Conservation (phyloP, 176 grass and related monocot genomes). For the Hyparrhenia diplandra region DNA sequence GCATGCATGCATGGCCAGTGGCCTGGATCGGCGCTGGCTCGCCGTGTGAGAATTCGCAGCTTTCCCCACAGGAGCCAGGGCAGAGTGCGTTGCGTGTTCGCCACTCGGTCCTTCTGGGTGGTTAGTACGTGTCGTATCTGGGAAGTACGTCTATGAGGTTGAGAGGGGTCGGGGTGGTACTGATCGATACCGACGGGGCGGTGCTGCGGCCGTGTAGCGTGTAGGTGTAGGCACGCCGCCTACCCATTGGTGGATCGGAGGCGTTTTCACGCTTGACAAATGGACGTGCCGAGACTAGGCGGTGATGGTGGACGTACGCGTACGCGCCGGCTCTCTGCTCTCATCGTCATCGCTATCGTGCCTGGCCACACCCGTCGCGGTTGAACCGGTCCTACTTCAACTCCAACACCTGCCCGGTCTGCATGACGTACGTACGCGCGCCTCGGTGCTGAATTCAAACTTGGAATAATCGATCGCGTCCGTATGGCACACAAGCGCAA, state of each 20-base stretch:
- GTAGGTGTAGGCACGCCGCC: too few relatives aligned
- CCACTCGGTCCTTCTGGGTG: slow-evolving; percentile 7
- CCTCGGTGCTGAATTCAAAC: not conserved
- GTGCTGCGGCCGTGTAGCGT: too few relatives aligned
- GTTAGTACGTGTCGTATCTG: not conserved
- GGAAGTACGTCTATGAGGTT: not conserved
- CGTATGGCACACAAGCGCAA: not conserved
- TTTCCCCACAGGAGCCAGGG: too few relatives aligned
- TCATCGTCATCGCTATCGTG: slow-evolving; percentile 1
- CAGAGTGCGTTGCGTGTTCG: slow-evolving; percentile 30
- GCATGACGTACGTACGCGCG: not conserved
- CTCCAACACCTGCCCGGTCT: not conserved
- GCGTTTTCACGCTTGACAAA: not conserved
- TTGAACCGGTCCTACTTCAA: slow-evolving; percentile 15
- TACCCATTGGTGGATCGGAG: not conserved
- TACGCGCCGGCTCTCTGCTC: not conserved
- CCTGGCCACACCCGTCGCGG: slow-evolving; percentile 9
- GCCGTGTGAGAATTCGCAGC: not conserved
- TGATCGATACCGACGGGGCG: not conserved
- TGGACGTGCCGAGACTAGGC: not conserved
- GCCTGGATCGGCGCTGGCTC: too few relatives aligned
- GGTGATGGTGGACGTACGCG: not conserved
- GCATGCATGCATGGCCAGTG: not conserved
- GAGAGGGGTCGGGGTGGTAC: too few relatives aligned
- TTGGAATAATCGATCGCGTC: not conserved